A percentile compares a stretch with the other conserved stretches of the same genome.
Conservation (phyloP, 73 alveolate species). For the Tetrahymena elliotti region DNA sequence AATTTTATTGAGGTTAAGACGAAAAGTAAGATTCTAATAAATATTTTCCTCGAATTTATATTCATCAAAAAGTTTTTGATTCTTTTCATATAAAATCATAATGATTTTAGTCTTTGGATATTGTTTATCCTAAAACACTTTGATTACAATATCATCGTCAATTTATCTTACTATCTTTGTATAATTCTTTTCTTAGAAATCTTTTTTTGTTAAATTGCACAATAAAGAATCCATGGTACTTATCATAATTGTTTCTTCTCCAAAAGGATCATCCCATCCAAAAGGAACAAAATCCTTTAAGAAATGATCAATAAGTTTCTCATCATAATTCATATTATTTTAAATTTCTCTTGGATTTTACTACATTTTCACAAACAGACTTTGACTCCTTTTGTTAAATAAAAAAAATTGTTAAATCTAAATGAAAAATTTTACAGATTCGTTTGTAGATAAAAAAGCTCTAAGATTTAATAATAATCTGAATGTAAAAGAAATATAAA, state of each 20-base stretch:
- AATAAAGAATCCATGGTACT: background rate
- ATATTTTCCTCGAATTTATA: background rate
- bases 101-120: background rate
- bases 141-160: background rate
- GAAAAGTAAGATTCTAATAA: background rate
- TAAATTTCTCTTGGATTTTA: background rate
- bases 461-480: no score
- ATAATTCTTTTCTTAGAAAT: background rate
- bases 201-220: background rate
- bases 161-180: background rate
- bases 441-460: no score
- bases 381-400: background rate
- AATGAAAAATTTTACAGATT: no score
- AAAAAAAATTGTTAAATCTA: background rate
- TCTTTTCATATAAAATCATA: background rate
- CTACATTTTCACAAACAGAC: background rate
- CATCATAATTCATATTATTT: background rate
- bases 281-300: background rate
- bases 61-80: background rate
- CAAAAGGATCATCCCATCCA: background rate
- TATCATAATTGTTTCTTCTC: background rate
- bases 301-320: background rate
- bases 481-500: no score
- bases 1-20: background rate
- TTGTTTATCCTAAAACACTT: background rate